Conservation (phyloP, 2,329 filamentous ascomycete genomes). For the Corinectria fuckeliana region DNA sequence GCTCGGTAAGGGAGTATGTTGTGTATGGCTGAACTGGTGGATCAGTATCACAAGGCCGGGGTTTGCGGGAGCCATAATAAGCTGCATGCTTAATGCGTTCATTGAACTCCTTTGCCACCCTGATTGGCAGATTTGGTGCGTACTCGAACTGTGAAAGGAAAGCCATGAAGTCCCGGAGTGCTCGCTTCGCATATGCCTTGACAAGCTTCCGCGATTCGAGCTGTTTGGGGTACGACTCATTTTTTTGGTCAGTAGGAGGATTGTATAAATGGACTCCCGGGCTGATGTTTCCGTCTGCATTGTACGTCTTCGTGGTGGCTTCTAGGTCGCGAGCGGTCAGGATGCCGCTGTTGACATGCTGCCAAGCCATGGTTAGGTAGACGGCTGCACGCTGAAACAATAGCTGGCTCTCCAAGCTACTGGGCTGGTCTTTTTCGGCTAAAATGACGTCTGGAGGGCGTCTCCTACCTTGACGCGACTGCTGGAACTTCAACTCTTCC, state of each 20-base stretch:
- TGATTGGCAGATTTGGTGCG: slow-evolving; percentile 71
- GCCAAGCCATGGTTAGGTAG: slow-evolving; percentile 74
- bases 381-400: slow-evolving; percentile 77
- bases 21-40: slow-evolving; percentile 43
- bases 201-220: slow-evolving; percentile 64
- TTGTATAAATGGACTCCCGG: slow-evolving; percentile 1
- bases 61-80: slow-evolving; percentile 54
- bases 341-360: slow-evolving; percentile 65
- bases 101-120: slow-evolving; percentile 63
- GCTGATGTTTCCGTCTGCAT: not conserved
- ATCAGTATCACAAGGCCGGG: slow-evolving; percentile 44
- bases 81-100: slow-evolving; percentile 64
- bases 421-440: slow-evolving; percentile 65
- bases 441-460: slow-evolving; percentile 45
- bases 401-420: slow-evolving; percentile 75
- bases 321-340: slow-evolving; percentile 21
- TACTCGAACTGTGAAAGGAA: slow-evolving; percentile 81
- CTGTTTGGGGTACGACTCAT: slow-evolving; percentile 25
- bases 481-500: slow-evolving; percentile 56
- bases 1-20: slow-evolving; percentile 58
- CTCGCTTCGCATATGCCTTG: slow-evolving; percentile 76
- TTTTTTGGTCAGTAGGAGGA: slow-evolving; percentile 3
- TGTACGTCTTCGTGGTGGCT: slow-evolving; percentile 7
- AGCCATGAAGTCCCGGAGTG: slow-evolving; percentile 74
- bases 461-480: slow-evolving; percentile 28